Evolutionary conservation across 2,329 filamentous ascomycete genomes (phyloP).

Genomic region (Penicillium expansum): DNA sequence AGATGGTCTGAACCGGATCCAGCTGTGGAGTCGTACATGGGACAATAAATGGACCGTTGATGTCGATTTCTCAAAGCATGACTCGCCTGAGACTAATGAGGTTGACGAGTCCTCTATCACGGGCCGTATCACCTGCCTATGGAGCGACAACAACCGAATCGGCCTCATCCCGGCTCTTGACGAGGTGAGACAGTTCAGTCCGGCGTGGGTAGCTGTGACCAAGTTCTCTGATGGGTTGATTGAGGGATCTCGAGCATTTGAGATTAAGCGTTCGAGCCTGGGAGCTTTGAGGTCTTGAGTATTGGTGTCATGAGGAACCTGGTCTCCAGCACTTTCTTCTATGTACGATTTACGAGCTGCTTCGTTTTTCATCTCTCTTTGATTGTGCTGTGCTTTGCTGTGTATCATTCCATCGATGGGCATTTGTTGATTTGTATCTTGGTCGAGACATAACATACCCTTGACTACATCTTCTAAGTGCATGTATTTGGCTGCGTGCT

Average conservation of each 20-base stretch:
- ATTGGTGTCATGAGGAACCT: background rate
- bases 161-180: slow-evolving; percentile 78
- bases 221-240: slow-evolving; percentile 77
- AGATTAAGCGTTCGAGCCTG: slow-evolving; percentile 32
- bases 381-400: background rate
- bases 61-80: slow-evolving; percentile 52
- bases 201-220: slow-evolving; percentile 73
- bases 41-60: slow-evolving; percentile 72
- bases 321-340: background rate
- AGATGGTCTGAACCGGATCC: slow-evolving; percentile 64
- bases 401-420: background rate
- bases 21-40: slow-evolving; percentile 82
- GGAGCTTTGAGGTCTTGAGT: background rate
- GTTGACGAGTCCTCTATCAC: slow-evolving; percentile 45
- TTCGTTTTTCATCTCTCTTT: background rate
- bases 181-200: slow-evolving; percentile 72
- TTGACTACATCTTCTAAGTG: background rate
- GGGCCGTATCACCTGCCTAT: slow-evolving; percentile 73
- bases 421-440: background rate
- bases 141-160: slow-evolving; percentile 76
- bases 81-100: slow-evolving; percentile 32
- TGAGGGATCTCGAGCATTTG: slow-evolving; percentile 71
- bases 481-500: background rate
- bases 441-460: background rate
- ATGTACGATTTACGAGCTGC: slow-evolving; percentile 8